Evolutionary conservation across 2,329 filamentous ascomycete species (phyloP), one percentile per base, ranked within the genome.

Genomic region (Helotiales sp.): DNA sequence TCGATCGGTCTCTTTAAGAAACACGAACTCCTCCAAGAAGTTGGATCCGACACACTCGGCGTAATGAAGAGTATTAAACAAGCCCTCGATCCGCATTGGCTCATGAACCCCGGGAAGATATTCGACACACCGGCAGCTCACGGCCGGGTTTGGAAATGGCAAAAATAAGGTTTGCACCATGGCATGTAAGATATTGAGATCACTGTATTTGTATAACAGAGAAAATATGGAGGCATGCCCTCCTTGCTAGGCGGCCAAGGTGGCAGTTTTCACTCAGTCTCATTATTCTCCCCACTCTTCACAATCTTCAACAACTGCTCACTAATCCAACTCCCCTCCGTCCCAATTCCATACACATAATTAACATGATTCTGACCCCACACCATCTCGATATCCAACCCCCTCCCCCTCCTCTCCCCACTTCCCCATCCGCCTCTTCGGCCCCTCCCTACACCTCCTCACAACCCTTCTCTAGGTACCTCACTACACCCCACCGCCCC

Each of bases 1-100:
- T 91, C 91, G 1, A 85, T 97, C 69, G 93, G 93, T 24, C 86
- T 94, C 78, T 92, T 92, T 13, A 96, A 96, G 80, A 96, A 96
- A 80, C 86, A 88, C 61, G 91, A 87, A 17, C 82, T 96, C 54
- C 78, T 92, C 37, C 89, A 91, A 76, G 93, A 97, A 78, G 86
- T 97, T 24, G 93, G 93, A 0, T 80, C 87, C 0, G 92, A 92
- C 60, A 96, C 93, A 0, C 84, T 97, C 69, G 89, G 85, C 24
- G 89, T 96, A 22, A 97, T 97, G 93, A 89, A 87, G 75, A 88
- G 86, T 69, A 87, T 97, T 75, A 97, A 97, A 80, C 78, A 81
- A 15, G 87, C 92, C 6, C 81, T 97, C 49, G 93, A 97, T 81
- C 93, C 93, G 0, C 79, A 89, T 57, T 96, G 93, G 91, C 86